Base-by-base conservation (phyloP, 176 grass and related monocot genomes). In the Coix lacrymajobi region DNA sequence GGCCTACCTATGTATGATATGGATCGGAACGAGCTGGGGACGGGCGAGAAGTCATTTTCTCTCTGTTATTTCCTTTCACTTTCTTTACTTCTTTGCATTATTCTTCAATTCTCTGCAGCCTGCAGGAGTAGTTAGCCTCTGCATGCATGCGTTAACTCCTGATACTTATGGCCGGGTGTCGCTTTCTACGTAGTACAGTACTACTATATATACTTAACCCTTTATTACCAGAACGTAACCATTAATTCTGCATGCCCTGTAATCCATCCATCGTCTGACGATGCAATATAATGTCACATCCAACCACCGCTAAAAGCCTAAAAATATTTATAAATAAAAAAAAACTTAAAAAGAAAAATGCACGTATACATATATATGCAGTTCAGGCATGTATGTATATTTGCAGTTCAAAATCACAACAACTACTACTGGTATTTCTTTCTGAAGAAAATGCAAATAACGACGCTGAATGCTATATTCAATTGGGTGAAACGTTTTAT, bases 351-450 rank as follows among this genome's bases (percentile, higher is more conserved):
- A 66, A 2, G 6, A 3, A 14, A 44, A 44, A 14, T 11, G 12
- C 12, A 44, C 14, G 11, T 0, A 2, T 41, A 3, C 12, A 41
- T 41, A 41, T 41, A 41, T 41, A 41, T 41, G 40, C 40, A 41
- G 11, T 41, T 41, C 40, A 41, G 40, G 39, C 39, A 40, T 40
- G 10, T 40, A 11, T 40, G 13, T 43, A 43, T 43, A 13, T 43
- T 43, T 13, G 41, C 41, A 12, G 14, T 44, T 44, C 12, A 66
- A 1, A 13, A 33, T 26, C 72, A n/a, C n/a, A n/a, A n/a, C 28
- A 83, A 83, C 17, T 17, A 83, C 75, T 46, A 73, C 74, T 49
- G 43, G 51, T 57, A 31, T 66, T 83, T 78, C 33, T 72, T 83
- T 78, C 73, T 63, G 69, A 45, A 62, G n/a, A 38, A 83, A 70